Percentiles rank a stretch among this genome's conserved stretches.
Conservation (phyloP, 306 rosid species). For the Vigna angularis region DNA sequence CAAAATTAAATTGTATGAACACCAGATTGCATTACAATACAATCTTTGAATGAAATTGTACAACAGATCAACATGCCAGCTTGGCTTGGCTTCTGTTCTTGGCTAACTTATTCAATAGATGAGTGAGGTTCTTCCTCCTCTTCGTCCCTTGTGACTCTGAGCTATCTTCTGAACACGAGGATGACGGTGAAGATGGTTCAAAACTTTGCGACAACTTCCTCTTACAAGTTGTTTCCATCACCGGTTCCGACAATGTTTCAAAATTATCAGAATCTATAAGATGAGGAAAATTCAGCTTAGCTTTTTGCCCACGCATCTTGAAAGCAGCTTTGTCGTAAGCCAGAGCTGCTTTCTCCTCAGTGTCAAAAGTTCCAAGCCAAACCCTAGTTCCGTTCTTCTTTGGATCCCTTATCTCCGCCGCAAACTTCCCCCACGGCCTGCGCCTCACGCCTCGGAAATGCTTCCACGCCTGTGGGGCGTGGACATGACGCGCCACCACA, state of each 20-base stretch:
- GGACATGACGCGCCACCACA: background rate
- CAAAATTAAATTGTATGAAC: too few species aligned
- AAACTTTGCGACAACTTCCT: background rate
- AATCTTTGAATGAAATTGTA: background rate
- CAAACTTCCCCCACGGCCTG: slow-evolving; percentile 72
- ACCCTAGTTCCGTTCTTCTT: slow-evolving; percentile 61
- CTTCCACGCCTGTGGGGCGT: slow-evolving; percentile 34
- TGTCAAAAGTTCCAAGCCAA: slow-evolving; percentile 77
- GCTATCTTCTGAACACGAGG: background rate
- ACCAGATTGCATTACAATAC: background rate
- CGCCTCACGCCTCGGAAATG: slow-evolving; percentile 66
- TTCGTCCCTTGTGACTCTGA: slow-evolving; percentile 9
- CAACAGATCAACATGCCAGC: background rate
- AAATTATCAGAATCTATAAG: slow-evolving; percentile 16
- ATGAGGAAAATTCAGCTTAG: slow-evolving; percentile 70
- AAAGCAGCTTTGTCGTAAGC: slow-evolving; percentile 79
- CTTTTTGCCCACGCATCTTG: slow-evolving; percentile 64
- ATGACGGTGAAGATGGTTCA: background rate
- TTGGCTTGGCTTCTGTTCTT: slow-evolving; percentile 7
- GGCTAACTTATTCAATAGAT: slow-evolving; percentile 39
- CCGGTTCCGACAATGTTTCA: background rate
- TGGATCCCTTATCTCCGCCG: slow-evolving; percentile 58
- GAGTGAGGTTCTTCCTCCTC: slow-evolving; percentile 17
- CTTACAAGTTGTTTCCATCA: background rate
- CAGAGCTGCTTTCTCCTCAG: slow-evolving; percentile 59